phyloP scores from a whole-genome alignment of 1,139 yeast species.

The Magnusiomyces ingens region DNA sequence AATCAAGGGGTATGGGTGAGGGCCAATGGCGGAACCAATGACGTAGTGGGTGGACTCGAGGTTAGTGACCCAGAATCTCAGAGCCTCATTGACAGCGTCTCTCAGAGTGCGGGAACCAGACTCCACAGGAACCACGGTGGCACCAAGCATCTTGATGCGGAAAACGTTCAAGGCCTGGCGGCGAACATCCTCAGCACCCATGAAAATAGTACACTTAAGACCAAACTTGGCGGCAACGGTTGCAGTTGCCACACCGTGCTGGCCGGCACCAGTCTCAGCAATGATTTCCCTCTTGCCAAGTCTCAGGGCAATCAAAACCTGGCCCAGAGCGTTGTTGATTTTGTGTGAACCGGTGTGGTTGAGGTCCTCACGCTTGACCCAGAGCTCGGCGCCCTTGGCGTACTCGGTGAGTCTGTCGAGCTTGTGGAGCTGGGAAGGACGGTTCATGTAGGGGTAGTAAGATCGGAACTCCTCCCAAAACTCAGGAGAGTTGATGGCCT shows the following conservation, averaged over 20 bases:
- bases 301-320: constrained; percentile 83
- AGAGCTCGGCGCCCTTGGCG: constrained; percentile 95
- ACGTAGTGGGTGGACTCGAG: constrained; percentile 83
- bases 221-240: constrained; percentile 99
- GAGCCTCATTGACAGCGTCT: constrained; percentile 97
- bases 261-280: constrained; percentile 99
- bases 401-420: constrained; percentile 86
- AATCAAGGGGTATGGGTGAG: constrained; percentile 96
- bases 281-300: constrained; percentile 85
- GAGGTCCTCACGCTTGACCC: constrained; percentile 97
- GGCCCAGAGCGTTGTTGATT: constrained; percentile 94
- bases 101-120: constrained; percentile 94
- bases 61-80: constrained; percentile 91
- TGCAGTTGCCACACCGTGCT: constrained; percentile 99
- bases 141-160: constrained; percentile 95
- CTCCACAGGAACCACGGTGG: constrained; percentile 85
- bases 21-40: constrained; percentile 98
- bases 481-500: constrained; percentile 76
- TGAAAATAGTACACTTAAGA: constrained; percentile 86
- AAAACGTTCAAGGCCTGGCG: constrained; percentile 97
- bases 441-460: constrained; percentile 84
- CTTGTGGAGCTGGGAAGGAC: constrained; percentile 87
- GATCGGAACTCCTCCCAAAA: constrained; percentile 91
- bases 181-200: constrained; percentile 99
- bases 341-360: constrained; percentile 98